Evolutionary conservation across 2,329 filamentous ascomycete genomes (phyloP).

Genomic region (Hortaea sp.): DNA sequence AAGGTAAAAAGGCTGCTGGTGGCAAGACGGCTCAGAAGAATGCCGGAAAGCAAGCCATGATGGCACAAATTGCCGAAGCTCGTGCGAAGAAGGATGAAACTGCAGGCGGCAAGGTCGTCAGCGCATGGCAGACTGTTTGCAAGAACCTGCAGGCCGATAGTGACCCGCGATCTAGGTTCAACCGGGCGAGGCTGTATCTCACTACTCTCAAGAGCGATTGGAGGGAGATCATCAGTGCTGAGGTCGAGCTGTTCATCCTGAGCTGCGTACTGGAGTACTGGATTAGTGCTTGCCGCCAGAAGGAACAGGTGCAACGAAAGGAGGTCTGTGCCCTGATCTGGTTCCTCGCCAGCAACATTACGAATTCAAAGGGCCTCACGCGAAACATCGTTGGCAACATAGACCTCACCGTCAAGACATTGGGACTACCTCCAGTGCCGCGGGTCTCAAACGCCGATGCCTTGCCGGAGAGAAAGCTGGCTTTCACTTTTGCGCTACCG

Average conservation of each 20-base stretch:
- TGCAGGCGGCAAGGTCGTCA: constrained; percentile 29
- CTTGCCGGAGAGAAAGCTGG: constrained; percentile 24
- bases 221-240: constrained; percentile 31
- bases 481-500: constrained; percentile 34
- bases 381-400: constrained; percentile 30
- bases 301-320: constrained; percentile 24
- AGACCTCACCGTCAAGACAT: constrained; percentile 27
- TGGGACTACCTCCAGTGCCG: constrained; percentile 30
- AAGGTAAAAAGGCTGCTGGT: constrained; percentile 18
- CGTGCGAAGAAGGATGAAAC: constrained; percentile 34
- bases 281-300: constrained; percentile 31
- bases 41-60: constrained; percentile 34
- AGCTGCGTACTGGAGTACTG: constrained; percentile 41
- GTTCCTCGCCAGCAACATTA: constrained; percentile 32
- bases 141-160: constrained; percentile 38
- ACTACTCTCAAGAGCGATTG: constrained; percentile 30
- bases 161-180: constrained; percentile 36
- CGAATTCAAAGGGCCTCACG: constrained; percentile 29
- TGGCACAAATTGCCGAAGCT: constrained; percentile 32
- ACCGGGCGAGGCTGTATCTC: constrained; percentile 41
- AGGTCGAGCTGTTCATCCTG: constrained; percentile 41
- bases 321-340: constrained; percentile 39
- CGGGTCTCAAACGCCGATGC: constrained; percentile 7
- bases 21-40: constrained; percentile 26
- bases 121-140: constrained; percentile 37